Evolutionary conservation across 2,329 filamentous ascomycete species (phyloP).

Genomic region (Xenoacremonium recifei): DNA sequence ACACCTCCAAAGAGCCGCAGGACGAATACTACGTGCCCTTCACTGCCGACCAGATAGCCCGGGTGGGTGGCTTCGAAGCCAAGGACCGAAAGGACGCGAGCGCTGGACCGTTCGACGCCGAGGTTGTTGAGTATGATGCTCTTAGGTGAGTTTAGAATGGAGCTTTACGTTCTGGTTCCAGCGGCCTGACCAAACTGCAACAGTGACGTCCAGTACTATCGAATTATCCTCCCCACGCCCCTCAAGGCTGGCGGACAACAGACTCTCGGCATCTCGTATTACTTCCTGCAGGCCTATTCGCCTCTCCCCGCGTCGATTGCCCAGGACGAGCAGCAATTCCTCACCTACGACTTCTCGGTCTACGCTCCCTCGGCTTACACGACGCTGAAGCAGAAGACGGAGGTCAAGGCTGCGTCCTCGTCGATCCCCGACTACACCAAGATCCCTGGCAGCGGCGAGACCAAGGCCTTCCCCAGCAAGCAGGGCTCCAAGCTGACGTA

Average conservation of each 20-base stretch:
- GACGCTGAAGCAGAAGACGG: conserved; percentile 93
- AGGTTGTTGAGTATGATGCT: conserved; percentile 63
- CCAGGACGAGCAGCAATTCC: conserved; percentile 85
- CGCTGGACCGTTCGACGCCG: conserved; percentile 65
- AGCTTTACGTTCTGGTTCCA: too few species aligned
- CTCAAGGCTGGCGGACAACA: conserved; percentile 75
- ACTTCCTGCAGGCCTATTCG: conserved; percentile 72
- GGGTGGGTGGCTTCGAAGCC: conserved; percentile 83
- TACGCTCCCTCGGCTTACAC: conserved; percentile 82
- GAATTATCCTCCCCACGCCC: conserved; percentile 73
- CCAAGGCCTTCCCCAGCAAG: conserved; percentile 70
- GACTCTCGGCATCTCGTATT: conserved; percentile 85
- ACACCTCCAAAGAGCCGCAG: conserved; percentile 75
- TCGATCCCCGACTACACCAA: conserved; percentile 85
- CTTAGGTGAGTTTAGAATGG: conserved; percentile 52
- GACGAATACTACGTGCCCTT: conserved; percentile 92
- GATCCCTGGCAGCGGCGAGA: conserved; percentile 58
- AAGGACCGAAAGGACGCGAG: conserved; percentile 83
- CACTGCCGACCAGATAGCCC: conserved; percentile 69
- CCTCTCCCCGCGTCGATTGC: conserved; percentile 79
- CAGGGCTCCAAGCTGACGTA: conserved; percentile 86
- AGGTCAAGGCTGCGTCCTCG: conserved; percentile 79
- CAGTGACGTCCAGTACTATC: conserved; percentile 78
- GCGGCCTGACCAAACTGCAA: background rate
- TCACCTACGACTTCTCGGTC: conserved; percentile 81